These are phyloP conservation scores for Penicillium sp. DNA, from an alignment of 2,329 filamentous ascomycete species.

Conservation along the genomic window DNA sequence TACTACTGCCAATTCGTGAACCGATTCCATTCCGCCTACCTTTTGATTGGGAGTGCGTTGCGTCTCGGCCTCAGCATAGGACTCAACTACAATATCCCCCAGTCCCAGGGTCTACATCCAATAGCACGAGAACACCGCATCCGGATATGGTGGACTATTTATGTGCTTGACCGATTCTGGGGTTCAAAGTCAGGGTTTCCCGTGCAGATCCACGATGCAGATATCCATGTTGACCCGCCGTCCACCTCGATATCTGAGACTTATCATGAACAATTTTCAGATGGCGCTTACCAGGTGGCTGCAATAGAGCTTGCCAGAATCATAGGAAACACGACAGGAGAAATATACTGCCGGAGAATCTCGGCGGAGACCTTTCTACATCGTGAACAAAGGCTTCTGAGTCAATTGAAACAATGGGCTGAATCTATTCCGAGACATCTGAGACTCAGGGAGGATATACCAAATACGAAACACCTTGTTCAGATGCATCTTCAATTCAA, in stretches of 20 bases:
- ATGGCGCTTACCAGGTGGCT: constrained; percentile 29
- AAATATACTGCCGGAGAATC: constrained; percentile 28
- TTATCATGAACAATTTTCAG: constrained; percentile 30
- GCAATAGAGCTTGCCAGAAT: constrained; percentile 32
- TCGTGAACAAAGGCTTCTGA: constrained; percentile 33
- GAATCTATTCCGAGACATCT: constrained; percentile 29
- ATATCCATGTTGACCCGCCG: constrained; percentile 39
- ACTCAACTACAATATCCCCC: constrained; percentile 38
- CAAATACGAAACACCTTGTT: constrained; percentile 22
- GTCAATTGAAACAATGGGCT: constrained; percentile 33
- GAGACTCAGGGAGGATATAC: constrained; percentile 15
- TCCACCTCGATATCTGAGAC: constrained; percentile 20
- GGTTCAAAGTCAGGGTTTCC: constrained; percentile 47
- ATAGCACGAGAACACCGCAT: constrained; percentile 35
- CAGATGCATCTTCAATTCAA: constrained; percentile 34
- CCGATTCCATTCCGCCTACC: constrained; percentile 28
- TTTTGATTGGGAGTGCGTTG: constrained; percentile 36
- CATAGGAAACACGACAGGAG: constrained; percentile 24
- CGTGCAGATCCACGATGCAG: constrained; percentile 46
- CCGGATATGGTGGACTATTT: constrained; percentile 34
- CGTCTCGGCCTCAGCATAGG: constrained; percentile 40
- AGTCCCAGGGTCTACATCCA: constrained; percentile 23
- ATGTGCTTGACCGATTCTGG: constrained; percentile 41
- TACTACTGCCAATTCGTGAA: constrained; percentile 31
- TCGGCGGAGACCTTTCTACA: constrained; percentile 31